Base-by-base conservation (phyloP, 1,139 yeast genomes). In the Spencermartinsiella ligniputridi region DNA sequence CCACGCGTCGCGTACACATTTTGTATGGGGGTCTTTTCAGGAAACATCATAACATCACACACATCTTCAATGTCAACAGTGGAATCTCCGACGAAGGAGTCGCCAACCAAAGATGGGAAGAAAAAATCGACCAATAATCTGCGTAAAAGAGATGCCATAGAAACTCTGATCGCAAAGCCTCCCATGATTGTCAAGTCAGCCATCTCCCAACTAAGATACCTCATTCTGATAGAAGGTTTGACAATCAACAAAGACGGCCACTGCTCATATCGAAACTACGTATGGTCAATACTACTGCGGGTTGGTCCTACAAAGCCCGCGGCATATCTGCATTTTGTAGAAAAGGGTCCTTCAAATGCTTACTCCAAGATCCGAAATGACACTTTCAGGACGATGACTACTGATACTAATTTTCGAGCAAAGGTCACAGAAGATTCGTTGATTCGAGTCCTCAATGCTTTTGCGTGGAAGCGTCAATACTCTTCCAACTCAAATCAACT, bases 321-420 rank as follows among this genome's bases (percentile, higher is more conserved):
- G 2, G 63, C 70, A 36, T 89, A 89, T 60, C 49, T 79, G 25
- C 66, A 72, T 11, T 65, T 85, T 21, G 73, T 89, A 1, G 62
- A 71, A 11, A 64, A 69, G 30, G 88, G 89, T 0, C 79, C 85
- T 2, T 72, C 78, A 3, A 62, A 69, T 0, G 71, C 81, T 3
- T 79, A 81, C 50, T 73, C 76, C 41, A 89, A 89, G 64, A 89
- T 89, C 51, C 75, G 82, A 49, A 86, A 89, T 62, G 97, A 89
- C 59, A 86, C 96, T 1, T 88, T 88, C 57, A 68, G 97, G 44
- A 89, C 97, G 0, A 72, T 89, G 53, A 83, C 85, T 65, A 82
- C 88, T 40, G 96, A 89, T 61, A 68, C 71, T 35, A 63, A 66
- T 33, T 89, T 89, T 66, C 81, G 79, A 52, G 68, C 68, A 47